Conservation (phyloP, 176 grass and related monocot species). For the Carex scoparia region DNA sequence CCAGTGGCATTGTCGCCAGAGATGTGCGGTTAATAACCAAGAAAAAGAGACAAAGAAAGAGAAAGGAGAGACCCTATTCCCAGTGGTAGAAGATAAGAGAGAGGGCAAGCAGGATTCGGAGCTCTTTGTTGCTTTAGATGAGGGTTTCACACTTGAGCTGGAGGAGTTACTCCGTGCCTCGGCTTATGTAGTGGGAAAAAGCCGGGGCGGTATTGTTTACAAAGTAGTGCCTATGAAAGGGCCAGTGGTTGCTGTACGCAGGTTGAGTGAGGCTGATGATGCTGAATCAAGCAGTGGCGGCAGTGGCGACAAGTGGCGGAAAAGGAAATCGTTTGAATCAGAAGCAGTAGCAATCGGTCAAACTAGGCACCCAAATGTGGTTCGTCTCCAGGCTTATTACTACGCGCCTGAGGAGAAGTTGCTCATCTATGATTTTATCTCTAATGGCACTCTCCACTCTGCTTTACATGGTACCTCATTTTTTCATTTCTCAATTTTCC, state of each 20-base stretch:
- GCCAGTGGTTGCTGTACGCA: slow-evolving; percentile 59
- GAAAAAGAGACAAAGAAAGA: slow-evolving; percentile 46
- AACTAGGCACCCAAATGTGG: slow-evolving; percentile 70
- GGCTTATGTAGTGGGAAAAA: slow-evolving; percentile 85
- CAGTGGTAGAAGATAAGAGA: slow-evolving; percentile 25
- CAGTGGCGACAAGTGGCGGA: slow-evolving; percentile 45
- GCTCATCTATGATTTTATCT: slow-evolving; percentile 90
- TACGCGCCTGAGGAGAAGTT: slow-evolving; percentile 97
- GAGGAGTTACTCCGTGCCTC: slow-evolving; percentile 94
- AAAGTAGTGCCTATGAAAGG: slow-evolving; percentile 53
- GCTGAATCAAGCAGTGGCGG: slow-evolving; percentile 21
- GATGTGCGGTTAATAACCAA: slow-evolving; percentile 30
- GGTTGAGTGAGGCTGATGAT: slow-evolving; percentile 85
- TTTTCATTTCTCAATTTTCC: background rate
- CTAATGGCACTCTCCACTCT: slow-evolving; percentile 86
- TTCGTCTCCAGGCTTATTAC: slow-evolving; percentile 86
- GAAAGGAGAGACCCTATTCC: slow-evolving; percentile 29
- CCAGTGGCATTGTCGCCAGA: slow-evolving; percentile 79
- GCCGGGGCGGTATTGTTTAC: slow-evolving; percentile 88
- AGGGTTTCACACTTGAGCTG: slow-evolving; percentile 80
- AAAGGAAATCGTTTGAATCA: slow-evolving; percentile 66
- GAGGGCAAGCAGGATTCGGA: slow-evolving; percentile 62
- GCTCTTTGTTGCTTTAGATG: slow-evolving; percentile 79
- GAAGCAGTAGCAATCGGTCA: slow-evolving; percentile 75
- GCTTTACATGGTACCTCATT: slow-evolving; percentile 61